Percentiles rank a stretch among this genome's conserved stretches.
Conservation (phyloP, 768 basidiomycete species). For the Trichaptum fuscoviolaceum region DNA sequence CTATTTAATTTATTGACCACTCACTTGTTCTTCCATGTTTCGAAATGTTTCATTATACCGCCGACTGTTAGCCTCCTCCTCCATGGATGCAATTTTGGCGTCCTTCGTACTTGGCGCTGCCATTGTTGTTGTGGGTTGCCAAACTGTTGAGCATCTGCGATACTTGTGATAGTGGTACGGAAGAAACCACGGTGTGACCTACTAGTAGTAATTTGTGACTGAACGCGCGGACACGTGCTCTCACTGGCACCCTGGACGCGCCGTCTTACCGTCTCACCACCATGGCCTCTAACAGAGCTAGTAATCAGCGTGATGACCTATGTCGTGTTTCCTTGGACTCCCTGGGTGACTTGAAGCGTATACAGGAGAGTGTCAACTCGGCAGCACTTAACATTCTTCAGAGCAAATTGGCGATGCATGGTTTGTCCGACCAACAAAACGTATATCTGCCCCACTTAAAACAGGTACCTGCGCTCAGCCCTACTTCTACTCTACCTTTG, state of each 20-base stretch:
- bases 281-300: background rate
- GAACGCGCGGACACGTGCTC: background rate
- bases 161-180: too few relatives aligned
- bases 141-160: too few relatives aligned
- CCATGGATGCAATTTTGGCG: background rate
- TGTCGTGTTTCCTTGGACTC: constrained; percentile 59
- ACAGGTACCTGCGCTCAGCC: constrained; percentile 33
- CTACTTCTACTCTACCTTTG: constrained; percentile 8
- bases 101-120: background rate
- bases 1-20: background rate
- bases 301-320: constrained; percentile 31
- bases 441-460: constrained; percentile 44
- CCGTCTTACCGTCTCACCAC: background rate
- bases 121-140: background rate
- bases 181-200: too few relatives aligned
- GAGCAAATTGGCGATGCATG: constrained; percentile 36
- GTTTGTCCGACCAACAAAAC: constrained; percentile 38
- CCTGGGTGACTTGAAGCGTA: constrained; percentile 59
- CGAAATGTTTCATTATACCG: background rate
- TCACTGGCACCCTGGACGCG: background rate
- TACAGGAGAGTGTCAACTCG: constrained; percentile 47
- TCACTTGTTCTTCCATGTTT: background rate
- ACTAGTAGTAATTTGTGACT: background rate
- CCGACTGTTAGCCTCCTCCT: background rate
- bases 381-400: constrained; percentile 44